These are phyloP conservation scores for Passalora sequoiae DNA, from an alignment of 2,329 filamentous ascomycete genomes.

Conservation along the genomic window DNA sequence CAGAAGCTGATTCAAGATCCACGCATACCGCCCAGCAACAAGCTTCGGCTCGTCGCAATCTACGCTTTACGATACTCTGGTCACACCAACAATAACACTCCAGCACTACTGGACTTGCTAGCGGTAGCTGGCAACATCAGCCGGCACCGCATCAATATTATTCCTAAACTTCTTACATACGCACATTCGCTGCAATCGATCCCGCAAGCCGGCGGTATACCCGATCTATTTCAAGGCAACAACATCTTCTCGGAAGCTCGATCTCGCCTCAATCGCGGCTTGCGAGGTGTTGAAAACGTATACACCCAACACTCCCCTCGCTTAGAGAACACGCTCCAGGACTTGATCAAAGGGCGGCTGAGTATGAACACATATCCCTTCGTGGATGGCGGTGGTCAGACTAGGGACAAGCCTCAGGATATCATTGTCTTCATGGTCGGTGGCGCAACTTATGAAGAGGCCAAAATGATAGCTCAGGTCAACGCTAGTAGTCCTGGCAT, in stretches of 20 bases:
- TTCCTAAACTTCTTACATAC: slow-evolving; percentile 77
- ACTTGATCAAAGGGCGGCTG: slow-evolving; percentile 84
- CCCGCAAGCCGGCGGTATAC: slow-evolving; percentile 64
- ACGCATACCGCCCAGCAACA: slow-evolving; percentile 71
- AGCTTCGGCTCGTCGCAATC: slow-evolving; percentile 84
- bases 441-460: slow-evolving; percentile 92
- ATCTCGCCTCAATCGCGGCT: slow-evolving; percentile 75
- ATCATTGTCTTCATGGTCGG: slow-evolving; percentile 93
- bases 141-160: slow-evolving; percentile 67
- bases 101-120: slow-evolving; percentile 81
- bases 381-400: slow-evolving; percentile 79
- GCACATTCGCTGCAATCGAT: slow-evolving; percentile 75
- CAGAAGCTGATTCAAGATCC: slow-evolving; percentile 82
- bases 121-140: slow-evolving; percentile 77
- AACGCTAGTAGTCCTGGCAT: slow-evolving; percentile 88
- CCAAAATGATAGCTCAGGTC: slow-evolving; percentile 89
- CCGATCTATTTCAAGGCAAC: slow-evolving; percentile 84
- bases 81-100: slow-evolving; percentile 74
- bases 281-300: slow-evolving; percentile 97
- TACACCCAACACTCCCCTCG: slow-evolving; percentile 95
- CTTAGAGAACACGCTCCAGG: slow-evolving; percentile 80
- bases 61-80: slow-evolving; percentile 91
- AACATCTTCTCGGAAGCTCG: slow-evolving; percentile 87
- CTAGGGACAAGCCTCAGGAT: slow-evolving; percentile 92
- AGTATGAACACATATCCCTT: slow-evolving; percentile 89